phyloP scores from a whole-genome alignment of 106 monocot species.

The Alisma plantagoaquatica region DNA sequence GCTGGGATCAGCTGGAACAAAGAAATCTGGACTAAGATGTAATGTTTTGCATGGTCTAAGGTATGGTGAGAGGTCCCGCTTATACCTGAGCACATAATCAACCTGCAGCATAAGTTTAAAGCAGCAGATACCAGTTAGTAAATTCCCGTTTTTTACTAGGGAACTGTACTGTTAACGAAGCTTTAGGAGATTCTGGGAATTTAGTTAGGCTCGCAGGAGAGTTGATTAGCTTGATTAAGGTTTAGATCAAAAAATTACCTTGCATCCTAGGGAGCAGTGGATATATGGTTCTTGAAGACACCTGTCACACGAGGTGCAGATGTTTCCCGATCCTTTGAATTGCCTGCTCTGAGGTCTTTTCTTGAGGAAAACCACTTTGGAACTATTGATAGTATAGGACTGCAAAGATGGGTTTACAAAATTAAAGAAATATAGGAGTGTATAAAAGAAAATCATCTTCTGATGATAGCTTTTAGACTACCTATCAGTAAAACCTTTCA shows the following conservation, averaged over 20 bases:
- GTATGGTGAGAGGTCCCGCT: constrained; percentile 56
- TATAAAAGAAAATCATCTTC: neutral
- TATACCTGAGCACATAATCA: constrained; percentile 65
- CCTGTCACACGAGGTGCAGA: constrained; percentile 91
- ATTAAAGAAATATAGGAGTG: neutral
- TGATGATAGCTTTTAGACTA: too few species aligned
- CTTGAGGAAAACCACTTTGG: constrained; percentile 94
- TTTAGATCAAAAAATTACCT: constrained; percentile 62
- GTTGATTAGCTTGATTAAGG: too few species aligned
- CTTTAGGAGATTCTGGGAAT: too few species aligned
- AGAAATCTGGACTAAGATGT: constrained; percentile 63
- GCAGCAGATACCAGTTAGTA: too few species aligned
- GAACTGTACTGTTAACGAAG: too few species aligned
- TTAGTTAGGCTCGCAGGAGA: too few species aligned
- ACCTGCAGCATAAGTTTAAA: constrained; percentile 63
- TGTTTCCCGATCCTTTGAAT: constrained; percentile 86
- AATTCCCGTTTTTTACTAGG: too few species aligned
- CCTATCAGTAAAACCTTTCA: too few species aligned
- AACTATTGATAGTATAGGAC: constrained; percentile 90
- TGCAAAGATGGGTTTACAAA: constrained; percentile 21
- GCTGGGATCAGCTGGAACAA: constrained; percentile 33
- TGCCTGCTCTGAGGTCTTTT: constrained; percentile 85
- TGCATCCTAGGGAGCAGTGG: constrained; percentile 92
- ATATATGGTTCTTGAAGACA: constrained; percentile 90
- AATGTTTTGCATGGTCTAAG: constrained; percentile 49